Evolutionary conservation across 768 basidiomycete species (phyloP), one percentile per base, ranked within the genome.

Genomic region (Lanmaoa rubissima): DNA sequence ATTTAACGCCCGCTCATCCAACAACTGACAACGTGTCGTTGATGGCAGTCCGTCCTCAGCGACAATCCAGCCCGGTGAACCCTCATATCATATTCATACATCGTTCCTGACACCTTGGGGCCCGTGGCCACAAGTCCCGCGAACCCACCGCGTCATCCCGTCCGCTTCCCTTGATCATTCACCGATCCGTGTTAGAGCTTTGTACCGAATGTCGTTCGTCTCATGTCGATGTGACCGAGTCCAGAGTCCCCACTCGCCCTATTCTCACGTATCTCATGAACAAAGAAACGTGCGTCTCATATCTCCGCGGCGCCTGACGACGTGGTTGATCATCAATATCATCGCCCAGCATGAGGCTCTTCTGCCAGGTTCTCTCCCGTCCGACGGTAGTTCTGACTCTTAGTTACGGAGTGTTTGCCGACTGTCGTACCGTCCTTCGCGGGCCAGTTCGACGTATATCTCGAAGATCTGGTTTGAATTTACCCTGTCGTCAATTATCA

Each of bases 231-330:
- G 26, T 19, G 16, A 31, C 36, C n/a, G 17, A 19, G 17, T n/a
- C 48, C 7, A 31, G 7, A 7, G 28, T 6, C 28, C 28, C 5
- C 7, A 50, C 28, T 12, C n/a, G 41, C 10, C 9, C 24, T 9
- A 7, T 44, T 58, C 57, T 34, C 57, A 58, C 48, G 38, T 42
- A 17, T 21, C 39, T 35, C 24, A 35, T 42, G 39, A n/a, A 10
- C 16, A 10, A 21, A 11, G 26, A 36, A 17, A 36, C 43, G 3
- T 24, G n/a, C 38, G 16, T 31, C 39, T 42, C 34, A 36, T 43
- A 60, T 47, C 52, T 55, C 58, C 59, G 59, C 53, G 59, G 53
- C 59, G 31, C 51, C 50, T 26, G 19, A 53, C n/a, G 14, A 36
- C 48, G 6, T 24, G 21, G 49, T 51, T 39, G 49, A 43, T 51